Conservation (phyloP, 2,329 filamentous ascomycete species). For the Penicillium hordei region DNA sequence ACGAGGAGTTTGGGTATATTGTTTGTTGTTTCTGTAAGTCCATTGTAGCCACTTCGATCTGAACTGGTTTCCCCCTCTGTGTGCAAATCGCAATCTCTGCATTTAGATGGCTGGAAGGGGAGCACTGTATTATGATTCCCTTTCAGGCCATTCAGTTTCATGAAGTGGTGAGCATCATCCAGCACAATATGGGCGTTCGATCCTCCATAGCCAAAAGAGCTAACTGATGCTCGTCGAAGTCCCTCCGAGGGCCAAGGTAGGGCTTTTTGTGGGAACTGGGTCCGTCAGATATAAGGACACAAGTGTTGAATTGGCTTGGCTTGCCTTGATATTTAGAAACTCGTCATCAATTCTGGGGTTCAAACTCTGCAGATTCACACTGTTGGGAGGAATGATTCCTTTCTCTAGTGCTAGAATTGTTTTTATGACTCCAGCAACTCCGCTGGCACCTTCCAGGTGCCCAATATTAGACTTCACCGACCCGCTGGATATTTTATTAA, state of each 20-base stretch:
- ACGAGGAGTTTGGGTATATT: constrained; percentile 4
- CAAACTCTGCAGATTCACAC: constrained; percentile 5
- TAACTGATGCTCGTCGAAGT: constrained; percentile 23
- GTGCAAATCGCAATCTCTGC: neutral
- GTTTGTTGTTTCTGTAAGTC: neutral
- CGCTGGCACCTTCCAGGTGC: constrained; percentile 19
- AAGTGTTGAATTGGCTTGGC: neutral
- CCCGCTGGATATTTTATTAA: constrained; percentile 9
- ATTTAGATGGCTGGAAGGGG: neutral
- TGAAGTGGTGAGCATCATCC: constrained; percentile 20
- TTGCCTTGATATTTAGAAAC: constrained; percentile 6
- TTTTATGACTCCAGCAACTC: constrained; percentile 23
- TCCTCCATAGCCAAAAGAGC: constrained; percentile 30
- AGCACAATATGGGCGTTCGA: constrained; percentile 30
- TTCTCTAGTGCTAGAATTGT: constrained; percentile 26
- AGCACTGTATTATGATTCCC: neutral
- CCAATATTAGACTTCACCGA: constrained; percentile 26
- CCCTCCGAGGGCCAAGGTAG: constrained; percentile 22
- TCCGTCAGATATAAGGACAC: constrained; percentile 5
- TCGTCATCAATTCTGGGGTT: constrained; percentile 11
- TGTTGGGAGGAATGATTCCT: constrained; percentile 22
- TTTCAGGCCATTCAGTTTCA: neutral
- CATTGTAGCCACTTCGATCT: neutral
- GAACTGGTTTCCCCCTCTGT: neutral
- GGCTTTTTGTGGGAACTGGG: constrained; percentile 10